Evolutionary conservation across 805 yeast species (phyloP), one percentile per base, ranked within the genome.

Genomic region (Soucietia sequanensis): DNA sequence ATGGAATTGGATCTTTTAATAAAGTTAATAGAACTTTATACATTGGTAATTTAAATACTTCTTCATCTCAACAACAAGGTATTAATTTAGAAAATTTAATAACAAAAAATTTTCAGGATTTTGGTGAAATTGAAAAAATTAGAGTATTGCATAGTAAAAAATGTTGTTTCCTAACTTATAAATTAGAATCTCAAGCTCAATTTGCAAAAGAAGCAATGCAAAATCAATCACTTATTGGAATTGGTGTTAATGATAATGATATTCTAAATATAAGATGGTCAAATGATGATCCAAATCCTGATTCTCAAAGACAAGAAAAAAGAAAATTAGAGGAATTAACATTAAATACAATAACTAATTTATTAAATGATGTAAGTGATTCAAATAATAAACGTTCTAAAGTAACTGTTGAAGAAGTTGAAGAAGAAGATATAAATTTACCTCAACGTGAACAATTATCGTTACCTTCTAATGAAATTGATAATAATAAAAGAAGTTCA

Each of bases 121-220:
- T 84, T 69, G 99, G 99, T 0, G 74, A 75, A 6, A 69, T 91
- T 10, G 89, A 77, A 29, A 71, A 80, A 37, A 70, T 85, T 18
- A 69, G 82, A 42, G 80, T 81, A 11, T 60, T 86, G 10, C 70
- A 74, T 34, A 62, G 64, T 17, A 80, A 81, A 49, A 76, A 78
- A 25, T 78, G 90, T 50, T 96, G 90, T 0, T 90, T 91, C 62
- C 76, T 93, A 5, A 81, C 84, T 1, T 91, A 65, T 52, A 69
- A 68, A 37, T 56, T 70, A 23, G 95, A 87, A 48, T 56, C 72
- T 14, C 81, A 75, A 52, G 97, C 97, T 0, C 97, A 91, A 56
- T 93, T 91, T 68, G 96, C 96, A 0, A 86, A 87, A 50, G 98
- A 91, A 57, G 95, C 95, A 1, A 87, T 91, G 96, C 76, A 82